Evolutionary conservation across 1,284 basidiomycete species (phyloP).

Genomic region (Ceratobasidium sp.): DNA sequence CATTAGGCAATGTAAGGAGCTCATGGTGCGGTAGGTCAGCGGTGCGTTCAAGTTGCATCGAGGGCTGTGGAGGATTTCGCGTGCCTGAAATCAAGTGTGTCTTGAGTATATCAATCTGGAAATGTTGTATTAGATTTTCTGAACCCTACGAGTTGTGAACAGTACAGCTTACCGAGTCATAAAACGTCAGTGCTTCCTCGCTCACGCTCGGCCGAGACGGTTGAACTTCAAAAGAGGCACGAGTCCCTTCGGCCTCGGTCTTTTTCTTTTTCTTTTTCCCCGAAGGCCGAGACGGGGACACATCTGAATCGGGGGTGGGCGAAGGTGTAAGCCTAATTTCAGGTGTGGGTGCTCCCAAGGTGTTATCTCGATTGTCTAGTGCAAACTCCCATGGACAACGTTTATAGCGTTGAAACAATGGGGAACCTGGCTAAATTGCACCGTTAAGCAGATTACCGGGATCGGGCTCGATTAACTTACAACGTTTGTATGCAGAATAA

Average conservation of each 20-base stretch:
- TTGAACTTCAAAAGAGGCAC: conserved; percentile 26
- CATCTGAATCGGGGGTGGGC: conserved; percentile 11
- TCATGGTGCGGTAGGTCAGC: conserved; percentile 70
- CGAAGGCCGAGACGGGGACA: background rate
- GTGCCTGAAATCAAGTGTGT: conserved; percentile 55
- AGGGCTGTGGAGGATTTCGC: conserved; percentile 79
- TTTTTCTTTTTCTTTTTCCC: conserved; percentile 40
- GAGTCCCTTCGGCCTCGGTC: background rate
- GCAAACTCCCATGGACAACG: conserved; percentile 89
- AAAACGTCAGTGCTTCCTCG: conserved; percentile 25
- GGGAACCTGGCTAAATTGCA: conserved; percentile 78
- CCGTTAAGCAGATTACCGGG: background rate
- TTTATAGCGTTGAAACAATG: conserved; percentile 88
- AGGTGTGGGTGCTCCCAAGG: conserved; percentile 53
- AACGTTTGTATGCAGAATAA: conserved; percentile 86
- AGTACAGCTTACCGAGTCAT: conserved; percentile 16
- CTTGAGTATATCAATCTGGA: conserved; percentile 74
- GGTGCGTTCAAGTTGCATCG: conserved; percentile 87
- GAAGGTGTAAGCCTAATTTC: conserved; percentile 40
- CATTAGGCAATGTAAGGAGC: conserved; percentile 73
- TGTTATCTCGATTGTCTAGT: conserved; percentile 78
- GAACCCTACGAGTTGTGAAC: no score
- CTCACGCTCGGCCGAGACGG: conserved; percentile 11
- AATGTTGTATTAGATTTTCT: conserved; percentile 69
- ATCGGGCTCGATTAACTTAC: conserved; percentile 62